A percentile compares a stretch with the other conserved stretches of the same genome.
phyloP scores from a whole-genome alignment of 1,139 yeast species.

The Nakaseomyces sp. region DNA sequence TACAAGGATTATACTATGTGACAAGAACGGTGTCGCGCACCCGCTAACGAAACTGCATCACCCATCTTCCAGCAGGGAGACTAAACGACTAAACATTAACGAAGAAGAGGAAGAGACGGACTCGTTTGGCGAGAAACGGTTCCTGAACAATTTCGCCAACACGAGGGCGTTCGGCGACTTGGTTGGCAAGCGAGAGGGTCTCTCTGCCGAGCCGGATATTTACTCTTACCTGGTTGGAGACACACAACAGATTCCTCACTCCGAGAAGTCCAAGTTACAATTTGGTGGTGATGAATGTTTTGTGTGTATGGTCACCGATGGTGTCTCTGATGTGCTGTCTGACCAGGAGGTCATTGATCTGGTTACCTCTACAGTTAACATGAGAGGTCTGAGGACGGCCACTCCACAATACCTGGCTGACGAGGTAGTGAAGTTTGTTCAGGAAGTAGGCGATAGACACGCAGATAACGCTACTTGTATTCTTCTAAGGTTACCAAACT shows the following conservation, averaged over 20 bases:
- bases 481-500: slow-evolving; percentile 70
- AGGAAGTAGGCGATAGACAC: slow-evolving; percentile 63
- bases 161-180: slow-evolving; percentile 91
- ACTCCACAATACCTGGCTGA: slow-evolving; percentile 81
- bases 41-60: slow-evolving; percentile 75
- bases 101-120: slow-evolving; percentile 46
- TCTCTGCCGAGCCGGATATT: slow-evolving; percentile 88
- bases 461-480: slow-evolving; percentile 91
- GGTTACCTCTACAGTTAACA: slow-evolving; percentile 60
- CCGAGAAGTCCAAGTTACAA: slow-evolving; percentile 33
- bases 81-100: slow-evolving; percentile 49
- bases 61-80: slow-evolving; percentile 75
- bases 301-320: slow-evolving; percentile 72
- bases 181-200: slow-evolving; percentile 70
- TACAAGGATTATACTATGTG: slow-evolving; percentile 78
- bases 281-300: slow-evolving; percentile 76
- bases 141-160: slow-evolving; percentile 68
- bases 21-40: slow-evolving; percentile 67
- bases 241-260: slow-evolving; percentile 30
- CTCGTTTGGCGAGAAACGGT: slow-evolving; percentile 88
- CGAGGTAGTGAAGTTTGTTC: slow-evolving; percentile 76
- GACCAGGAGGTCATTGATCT: slow-evolving; percentile 92
- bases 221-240: slow-evolving; percentile 40
- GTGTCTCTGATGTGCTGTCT: slow-evolving; percentile 67
- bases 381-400: slow-evolving; percentile 60